These are phyloP conservation scores for Penicillium longicatenatum DNA, from an alignment of 495 filamentous ascomycete species.

Conservation along the genomic window DNA sequence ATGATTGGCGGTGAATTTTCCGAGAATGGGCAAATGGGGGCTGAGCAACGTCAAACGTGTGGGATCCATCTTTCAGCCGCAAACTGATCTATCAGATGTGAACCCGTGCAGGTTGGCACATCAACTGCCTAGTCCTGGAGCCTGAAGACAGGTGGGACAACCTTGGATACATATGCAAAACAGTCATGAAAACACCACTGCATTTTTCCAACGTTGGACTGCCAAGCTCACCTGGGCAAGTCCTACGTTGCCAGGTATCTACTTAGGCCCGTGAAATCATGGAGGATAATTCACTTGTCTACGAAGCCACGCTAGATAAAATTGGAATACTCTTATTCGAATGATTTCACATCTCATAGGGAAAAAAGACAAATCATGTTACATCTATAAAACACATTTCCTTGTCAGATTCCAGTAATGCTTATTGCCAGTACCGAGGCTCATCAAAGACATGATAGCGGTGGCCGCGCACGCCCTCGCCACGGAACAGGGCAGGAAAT, in stretches of 20 bases:
- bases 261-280: background rate
- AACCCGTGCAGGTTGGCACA: too few relatives aligned
- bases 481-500: slow-evolving; percentile 88
- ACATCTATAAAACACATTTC: background rate
- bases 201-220: background rate
- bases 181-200: background rate
- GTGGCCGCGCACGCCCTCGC: slow-evolving; percentile 86
- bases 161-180: background rate
- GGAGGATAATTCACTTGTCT: background rate
- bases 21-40: too few relatives aligned
- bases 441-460: slow-evolving; percentile 95
- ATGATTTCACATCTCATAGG: background rate
- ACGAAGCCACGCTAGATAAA: too few relatives aligned
- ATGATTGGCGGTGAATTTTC: too few relatives aligned
- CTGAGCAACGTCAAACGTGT: too few relatives aligned
- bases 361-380: background rate
- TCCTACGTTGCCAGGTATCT: too few relatives aligned
- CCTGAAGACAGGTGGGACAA: too few relatives aligned
- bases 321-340: background rate
- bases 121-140: background rate
- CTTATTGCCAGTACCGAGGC: slow-evolving; percentile 70
- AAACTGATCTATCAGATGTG: too few relatives aligned
- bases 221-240: background rate
- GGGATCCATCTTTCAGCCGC: too few relatives aligned
- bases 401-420: background rate